These are phyloP conservation scores for Murraya paniculata DNA, from an alignment of 345 rosid genomes.

Conservation along the genomic window DNA sequence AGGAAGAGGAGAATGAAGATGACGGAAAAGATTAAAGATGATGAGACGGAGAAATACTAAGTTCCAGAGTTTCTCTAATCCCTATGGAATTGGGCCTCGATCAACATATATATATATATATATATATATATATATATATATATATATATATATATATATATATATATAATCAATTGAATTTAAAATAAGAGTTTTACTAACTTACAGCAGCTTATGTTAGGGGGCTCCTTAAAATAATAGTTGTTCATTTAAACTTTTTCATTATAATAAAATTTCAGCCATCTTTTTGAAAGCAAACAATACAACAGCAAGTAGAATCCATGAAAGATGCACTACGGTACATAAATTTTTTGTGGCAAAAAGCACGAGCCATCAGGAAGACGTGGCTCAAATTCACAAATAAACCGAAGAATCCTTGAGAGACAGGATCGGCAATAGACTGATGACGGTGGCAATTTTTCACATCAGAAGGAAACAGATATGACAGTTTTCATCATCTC, in stretches of 20 bases:
- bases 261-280: not conserved
- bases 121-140: too few relatives aligned
- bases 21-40: slow-evolving; percentile 41
- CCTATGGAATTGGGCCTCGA: too few relatives aligned
- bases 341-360: not conserved
- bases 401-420: not conserved
- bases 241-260: too few relatives aligned
- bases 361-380: not conserved
- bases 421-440: not conserved
- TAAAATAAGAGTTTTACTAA: too few relatives aligned
- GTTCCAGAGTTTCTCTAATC: too few relatives aligned
- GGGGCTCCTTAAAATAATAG: too few relatives aligned
- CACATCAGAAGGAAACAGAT: not conserved
- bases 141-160: too few relatives aligned
- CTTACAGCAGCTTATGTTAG: too few relatives aligned
- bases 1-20: slow-evolving; percentile 26
- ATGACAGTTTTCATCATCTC: not conserved
- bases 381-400: not conserved
- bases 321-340: not conserved
- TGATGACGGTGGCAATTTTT: not conserved
- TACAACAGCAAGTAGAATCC: not conserved
- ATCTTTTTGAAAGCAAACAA: not conserved
- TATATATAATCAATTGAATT: too few relatives aligned
- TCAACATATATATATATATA: too few relatives aligned
- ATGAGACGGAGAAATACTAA: slow-evolving; percentile 59